Evolutionary conservation across 2,329 filamentous ascomycete genomes (phyloP).

Genomic region (Fusarium fracticaudum): DNA sequence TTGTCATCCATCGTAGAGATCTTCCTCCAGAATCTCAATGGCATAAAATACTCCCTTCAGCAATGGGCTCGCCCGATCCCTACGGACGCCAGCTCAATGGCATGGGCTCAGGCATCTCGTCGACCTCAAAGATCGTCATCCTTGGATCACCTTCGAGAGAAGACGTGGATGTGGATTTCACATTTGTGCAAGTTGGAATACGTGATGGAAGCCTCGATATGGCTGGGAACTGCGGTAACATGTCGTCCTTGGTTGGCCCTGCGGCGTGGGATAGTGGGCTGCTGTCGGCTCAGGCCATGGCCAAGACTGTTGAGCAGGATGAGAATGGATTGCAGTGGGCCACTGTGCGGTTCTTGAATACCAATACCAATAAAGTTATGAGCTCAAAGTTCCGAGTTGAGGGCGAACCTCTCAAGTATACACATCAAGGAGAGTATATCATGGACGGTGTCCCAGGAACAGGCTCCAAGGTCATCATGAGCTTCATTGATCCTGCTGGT

Average conservation of each 20-base stretch:
- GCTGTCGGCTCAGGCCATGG: conserved; percentile 19
- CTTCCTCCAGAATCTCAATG: conserved; percentile 51
- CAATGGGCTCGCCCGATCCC: conserved; percentile 72
- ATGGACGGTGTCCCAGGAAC: conserved; percentile 73
- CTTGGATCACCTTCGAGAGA: conserved; percentile 60
- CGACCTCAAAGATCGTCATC: conserved; percentile 76
- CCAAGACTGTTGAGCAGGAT: conserved; percentile 28
- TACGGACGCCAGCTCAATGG: conserved; percentile 77
- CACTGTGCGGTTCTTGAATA: conserved; percentile 72
- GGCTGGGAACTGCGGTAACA: conserved; percentile 80
- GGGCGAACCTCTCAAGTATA: conserved; percentile 46
- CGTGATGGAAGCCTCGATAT: conserved; percentile 69
- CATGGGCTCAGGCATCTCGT: conserved; percentile 74
- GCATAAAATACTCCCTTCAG: conserved; percentile 63
- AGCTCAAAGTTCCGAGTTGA: conserved; percentile 64
- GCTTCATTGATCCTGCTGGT: conserved; percentile 70
- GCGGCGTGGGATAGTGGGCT: conserved; percentile 47
- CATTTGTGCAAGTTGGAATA: conserved; percentile 75
- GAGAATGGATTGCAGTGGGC: conserved; percentile 46
- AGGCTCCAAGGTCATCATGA: conserved; percentile 65
- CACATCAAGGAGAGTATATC: conserved; percentile 59
- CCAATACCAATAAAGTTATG: conserved; percentile 75
- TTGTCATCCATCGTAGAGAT: conserved; percentile 58
- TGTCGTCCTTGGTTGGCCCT: conserved; percentile 73
- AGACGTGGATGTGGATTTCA: conserved; percentile 73